Conservation (phyloP, 345 rosid species). For the Heritiera littoralis region DNA sequence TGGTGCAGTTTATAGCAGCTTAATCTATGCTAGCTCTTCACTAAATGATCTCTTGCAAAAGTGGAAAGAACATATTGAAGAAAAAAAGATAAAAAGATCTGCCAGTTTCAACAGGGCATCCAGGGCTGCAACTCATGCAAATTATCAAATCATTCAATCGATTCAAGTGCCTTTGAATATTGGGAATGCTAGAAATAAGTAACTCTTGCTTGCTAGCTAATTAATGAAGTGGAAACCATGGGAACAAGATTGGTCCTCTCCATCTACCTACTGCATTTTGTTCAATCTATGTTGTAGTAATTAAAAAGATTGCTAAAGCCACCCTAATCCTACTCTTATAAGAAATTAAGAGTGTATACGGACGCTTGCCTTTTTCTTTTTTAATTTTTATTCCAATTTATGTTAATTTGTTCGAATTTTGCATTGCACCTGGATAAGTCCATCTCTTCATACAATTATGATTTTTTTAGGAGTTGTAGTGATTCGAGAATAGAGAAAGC, state of each 20-base stretch:
- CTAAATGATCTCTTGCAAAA: too few species aligned
- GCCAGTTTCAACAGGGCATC: not conserved
- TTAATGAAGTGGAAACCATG: not conserved
- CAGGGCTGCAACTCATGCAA: not conserved
- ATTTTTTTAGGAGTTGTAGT: too few species aligned
- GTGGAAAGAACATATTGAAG: not conserved
- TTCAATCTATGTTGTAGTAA: not conserved
- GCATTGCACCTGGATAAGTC: too few species aligned
- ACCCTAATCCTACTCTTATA: constrained; percentile 9
- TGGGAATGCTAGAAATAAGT: constrained; percentile 4
- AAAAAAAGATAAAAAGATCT: not conserved
- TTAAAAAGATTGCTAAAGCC: constrained; percentile 16
- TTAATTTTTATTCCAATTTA: not conserved
- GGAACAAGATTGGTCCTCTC: not conserved
- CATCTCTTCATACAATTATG: too few species aligned
- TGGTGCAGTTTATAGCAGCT: not conserved
- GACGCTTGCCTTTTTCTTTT: not conserved
- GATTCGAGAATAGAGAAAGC: too few species aligned
- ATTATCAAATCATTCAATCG: too few species aligned
- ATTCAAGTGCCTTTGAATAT: not conserved
- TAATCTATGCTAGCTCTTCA: too few species aligned
- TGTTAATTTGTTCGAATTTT: too few species aligned
- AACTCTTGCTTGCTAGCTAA: not conserved
- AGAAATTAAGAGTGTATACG: not conserved
- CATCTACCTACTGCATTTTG: too few species aligned